Base-by-base conservation (phyloP, 495 filamentous ascomycete species). In the Penicillium lagena region DNA sequence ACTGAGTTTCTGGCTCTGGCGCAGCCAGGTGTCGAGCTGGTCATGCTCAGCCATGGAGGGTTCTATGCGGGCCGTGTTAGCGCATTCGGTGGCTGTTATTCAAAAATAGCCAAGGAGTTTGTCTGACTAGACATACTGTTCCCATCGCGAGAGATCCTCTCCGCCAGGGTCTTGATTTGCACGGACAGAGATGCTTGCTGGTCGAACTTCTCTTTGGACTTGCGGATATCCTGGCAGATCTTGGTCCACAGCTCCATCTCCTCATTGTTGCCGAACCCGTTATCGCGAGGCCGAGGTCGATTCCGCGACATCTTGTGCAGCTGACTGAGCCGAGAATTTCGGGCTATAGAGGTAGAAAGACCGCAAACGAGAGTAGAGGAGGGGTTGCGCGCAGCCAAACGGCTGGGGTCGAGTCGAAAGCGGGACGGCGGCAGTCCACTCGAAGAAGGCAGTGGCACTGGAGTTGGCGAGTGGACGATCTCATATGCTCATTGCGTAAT, bases 161-260 rank as follows among this genome's bases (percentile, higher is more conserved):
- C 68, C 45, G 79, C 75, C 43, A 79, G 50, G 2, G 76, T 64
- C 11, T 77, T 60, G 43, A 84, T 83, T 42, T 78, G 71, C 35
- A 71, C 62, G 0, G 68, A 67, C 29, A 81, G 43, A 7, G 58
- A 64, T 30, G 66, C 67, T 38, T 72, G 66, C 47, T 79, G 78
- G 45, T 76, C 72, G 46, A 81, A 76, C 44, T 82, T 80, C 50
- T 85, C 80, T 56, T 80, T 81, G 27, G 76, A 78, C 50, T 71
- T 72, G 42, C 67, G 68, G 27, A 79, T 62, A 50, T 82, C 78
- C 35, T 72, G 76, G 27, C 75, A 67, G 37, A 85, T 80, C 46
- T 76, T 72, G 43, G 72, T 79, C 81, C 81, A 85, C 58, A 85
- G 70, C 44, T 76, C 72, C 35, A 77, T 72, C 56, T 84, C 81